These are phyloP conservation scores for Rosa lucieae DNA, from an alignment of 306 rosid genomes.

Conservation along the genomic window DNA sequence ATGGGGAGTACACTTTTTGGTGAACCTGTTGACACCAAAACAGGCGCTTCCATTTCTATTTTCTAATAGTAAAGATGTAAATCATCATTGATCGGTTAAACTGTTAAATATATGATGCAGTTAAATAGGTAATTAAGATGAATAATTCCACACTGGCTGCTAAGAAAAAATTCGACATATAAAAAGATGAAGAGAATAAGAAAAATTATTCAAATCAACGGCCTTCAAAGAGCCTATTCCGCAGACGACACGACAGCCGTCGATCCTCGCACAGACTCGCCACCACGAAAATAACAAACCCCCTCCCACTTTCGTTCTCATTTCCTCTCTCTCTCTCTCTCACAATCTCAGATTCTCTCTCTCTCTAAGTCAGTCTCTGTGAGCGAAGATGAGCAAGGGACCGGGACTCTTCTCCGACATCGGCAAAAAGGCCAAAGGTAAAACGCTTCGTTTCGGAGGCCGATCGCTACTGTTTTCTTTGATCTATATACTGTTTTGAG, in stretches of 20 bases:
- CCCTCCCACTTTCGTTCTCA: neutral
- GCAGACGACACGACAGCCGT: conserved; percentile 15
- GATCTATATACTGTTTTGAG: neutral
- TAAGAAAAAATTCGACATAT: neutral
- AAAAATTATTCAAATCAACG: conserved; percentile 20
- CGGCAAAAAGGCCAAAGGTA: conserved; percentile 91
- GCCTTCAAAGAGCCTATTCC: conserved; percentile 12
- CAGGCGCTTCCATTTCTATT: no score
- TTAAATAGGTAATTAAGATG: no score
- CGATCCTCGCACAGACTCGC: conserved; percentile 12
- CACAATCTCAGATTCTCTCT: conserved; percentile 19
- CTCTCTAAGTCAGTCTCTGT: conserved; percentile 27
- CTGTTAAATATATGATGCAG: no score
- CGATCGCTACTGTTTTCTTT: neutral
- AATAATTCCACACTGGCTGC: neutral
- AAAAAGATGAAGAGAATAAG: conserved; percentile 10
- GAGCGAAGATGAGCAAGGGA: conserved; percentile 81
- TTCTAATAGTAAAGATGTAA: no score
- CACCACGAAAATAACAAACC: conserved; percentile 21
- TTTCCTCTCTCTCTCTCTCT: conserved; percentile 26
- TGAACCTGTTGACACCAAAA: no score
- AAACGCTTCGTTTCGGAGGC: neutral
- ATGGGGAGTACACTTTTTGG: no score
- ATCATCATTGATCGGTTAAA: no score
- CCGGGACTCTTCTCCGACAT: conserved; percentile 83